Conservation (phyloP, 805 yeast species). For the Vanderwaltozyma yarrowii region DNA sequence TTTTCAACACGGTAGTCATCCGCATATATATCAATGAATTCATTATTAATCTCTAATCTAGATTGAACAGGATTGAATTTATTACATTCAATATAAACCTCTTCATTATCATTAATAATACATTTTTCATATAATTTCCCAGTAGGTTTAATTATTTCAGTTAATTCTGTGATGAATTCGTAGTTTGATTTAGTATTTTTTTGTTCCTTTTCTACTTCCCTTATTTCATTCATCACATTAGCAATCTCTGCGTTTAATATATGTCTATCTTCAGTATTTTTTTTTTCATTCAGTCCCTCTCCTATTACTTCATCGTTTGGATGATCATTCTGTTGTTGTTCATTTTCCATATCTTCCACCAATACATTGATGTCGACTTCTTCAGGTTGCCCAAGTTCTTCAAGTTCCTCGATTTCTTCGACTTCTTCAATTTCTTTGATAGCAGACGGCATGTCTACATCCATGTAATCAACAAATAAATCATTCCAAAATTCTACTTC, state of each 20-base stretch:
- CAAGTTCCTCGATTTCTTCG: too few species aligned
- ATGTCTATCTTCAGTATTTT: too few species aligned
- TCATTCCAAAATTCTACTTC: constrained; percentile 25
- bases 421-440: too few species aligned
- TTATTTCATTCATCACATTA: neutral
- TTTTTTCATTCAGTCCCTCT: too few species aligned
- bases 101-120: constrained; percentile 15
- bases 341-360: too few species aligned
- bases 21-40: constrained; percentile 6
- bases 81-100: constrained; percentile 13
- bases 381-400: too few species aligned
- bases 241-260: too few species aligned
- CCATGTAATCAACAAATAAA: constrained; percentile 7
- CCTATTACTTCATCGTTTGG: too few species aligned
- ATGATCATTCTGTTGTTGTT: too few species aligned
- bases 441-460: constrained; percentile 1
- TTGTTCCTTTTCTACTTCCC: neutral
- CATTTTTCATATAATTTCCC: constrained; percentile 17
- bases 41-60: constrained; percentile 5
- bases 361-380: too few species aligned
- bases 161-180: constrained; percentile 11
- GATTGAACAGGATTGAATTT: constrained; percentile 9
- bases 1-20: constrained; percentile 10
- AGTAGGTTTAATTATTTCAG: constrained; percentile 7
- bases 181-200: neutral